Evolutionary conservation across 2,329 filamentous ascomycete species (phyloP), one percentile per base, ranked within the genome.

Genomic region (Apiospora marii): DNA sequence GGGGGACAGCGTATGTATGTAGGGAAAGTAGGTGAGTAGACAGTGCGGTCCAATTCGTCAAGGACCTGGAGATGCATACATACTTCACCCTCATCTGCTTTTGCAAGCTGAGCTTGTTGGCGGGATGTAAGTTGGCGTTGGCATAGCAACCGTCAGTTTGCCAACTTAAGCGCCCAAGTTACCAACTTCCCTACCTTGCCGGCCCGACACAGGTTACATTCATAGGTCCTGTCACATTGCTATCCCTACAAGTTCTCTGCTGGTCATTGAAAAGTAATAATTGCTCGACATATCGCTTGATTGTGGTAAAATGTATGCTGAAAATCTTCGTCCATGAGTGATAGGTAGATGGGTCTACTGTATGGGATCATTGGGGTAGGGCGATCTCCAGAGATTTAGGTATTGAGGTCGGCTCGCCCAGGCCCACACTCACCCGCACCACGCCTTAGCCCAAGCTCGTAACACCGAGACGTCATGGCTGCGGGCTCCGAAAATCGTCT

Each of bases 381-480:
- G 49, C 49, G n/a, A 27, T 27, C 37, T 27, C 48, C 22, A 49
- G 46, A 49, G 46, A 22, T 49, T n/a, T 22, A 22, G 46, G 8
- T 53, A 10, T 16, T 30, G 24, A 34, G 51, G 14, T 58, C 16
- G 51, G 14, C 27, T 13, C 37, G 37, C 10, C 37, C 10, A 41
- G 37, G 49, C 46, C 46, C 46, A 30, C 27, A 41, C 37, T 10
- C 16, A 13, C 53, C 30, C 53, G 19, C 53, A 61, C 53, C 10
- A 27, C 27, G 27, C 27, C 12, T 64, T 64, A 64, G 34, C 34
- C 34, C 58, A 37, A 64, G 58, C 58, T 41, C 58, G 58, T 64
- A 64, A 64, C 58, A 41, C 58, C 58, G 58, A 64, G 58, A 64
- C 58, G 58, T 64, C 34, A 64, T n/a, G n/a, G 14, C 58, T 41